phyloP scores from a whole-genome alignment of 495 filamentous ascomycete species.

The Massariosphaeria phaeospora region DNA sequence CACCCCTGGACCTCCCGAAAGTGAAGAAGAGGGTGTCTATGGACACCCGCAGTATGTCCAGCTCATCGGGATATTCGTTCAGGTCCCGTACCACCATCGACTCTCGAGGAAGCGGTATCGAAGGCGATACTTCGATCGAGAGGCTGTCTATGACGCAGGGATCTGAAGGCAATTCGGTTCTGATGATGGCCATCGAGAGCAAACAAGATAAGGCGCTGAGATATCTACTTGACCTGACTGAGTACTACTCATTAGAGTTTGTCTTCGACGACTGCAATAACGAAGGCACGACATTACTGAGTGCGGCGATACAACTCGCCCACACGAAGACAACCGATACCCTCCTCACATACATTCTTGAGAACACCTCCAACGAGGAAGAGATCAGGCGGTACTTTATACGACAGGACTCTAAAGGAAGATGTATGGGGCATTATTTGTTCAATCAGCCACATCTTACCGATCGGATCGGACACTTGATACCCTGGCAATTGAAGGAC shows the following conservation, averaged over 20 bases:
- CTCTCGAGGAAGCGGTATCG: constrained; percentile 65
- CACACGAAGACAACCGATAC: constrained; percentile 67
- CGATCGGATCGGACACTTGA: constrained; percentile 60
- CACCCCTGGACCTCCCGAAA: constrained; percentile 45
- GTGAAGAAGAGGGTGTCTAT: constrained; percentile 73
- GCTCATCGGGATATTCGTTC: constrained; percentile 71
- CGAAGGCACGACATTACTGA: constrained; percentile 83
- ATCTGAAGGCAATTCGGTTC: constrained; percentile 73
- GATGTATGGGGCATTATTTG: constrained; percentile 91
- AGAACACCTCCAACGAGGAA: constrained; percentile 46
- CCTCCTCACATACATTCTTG: constrained; percentile 62
- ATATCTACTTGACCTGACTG: constrained; percentile 70
- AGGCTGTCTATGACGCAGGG: constrained; percentile 77
- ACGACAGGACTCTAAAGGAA: constrained; percentile 73
- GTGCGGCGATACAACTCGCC: constrained; percentile 90
- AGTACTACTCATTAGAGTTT: constrained; percentile 63
- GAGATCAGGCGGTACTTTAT: constrained; percentile 61
- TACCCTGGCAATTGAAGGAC: constrained; percentile 88
- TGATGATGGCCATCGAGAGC: constrained; percentile 94
- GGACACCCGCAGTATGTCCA: constrained; percentile 84
- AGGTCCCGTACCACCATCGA: constrained; percentile 71
- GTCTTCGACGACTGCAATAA: constrained; percentile 80
- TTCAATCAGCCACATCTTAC: constrained; percentile 86
- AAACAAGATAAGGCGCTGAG: constrained; percentile 61
- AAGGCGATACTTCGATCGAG: constrained; percentile 82